These are phyloP conservation scores for Linnemannia elongata DNA, from an alignment of 192 early-diverging fungal species.

Conservation along the genomic window DNA sequence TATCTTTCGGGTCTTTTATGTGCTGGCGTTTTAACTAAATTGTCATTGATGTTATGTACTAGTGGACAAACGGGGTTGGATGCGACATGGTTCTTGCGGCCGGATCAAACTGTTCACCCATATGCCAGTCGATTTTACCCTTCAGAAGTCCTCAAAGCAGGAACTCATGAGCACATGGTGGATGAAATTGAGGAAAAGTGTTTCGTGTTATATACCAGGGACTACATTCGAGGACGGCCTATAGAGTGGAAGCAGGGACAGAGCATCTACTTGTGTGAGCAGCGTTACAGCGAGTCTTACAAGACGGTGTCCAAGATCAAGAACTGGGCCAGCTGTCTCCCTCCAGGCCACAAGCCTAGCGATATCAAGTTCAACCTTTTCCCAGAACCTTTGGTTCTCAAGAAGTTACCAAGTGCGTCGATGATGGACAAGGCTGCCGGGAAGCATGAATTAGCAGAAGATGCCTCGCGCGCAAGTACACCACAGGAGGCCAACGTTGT, in stretches of 20 bases:
- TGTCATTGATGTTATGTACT: neutral
- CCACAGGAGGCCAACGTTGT: conserved; percentile 24
- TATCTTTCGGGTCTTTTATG: neutral
- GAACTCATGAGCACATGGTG: conserved; percentile 64
- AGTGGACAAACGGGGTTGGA: conserved; percentile 60
- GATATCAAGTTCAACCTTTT: conserved; percentile 56
- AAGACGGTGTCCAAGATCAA: conserved; percentile 74
- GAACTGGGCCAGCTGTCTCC: conserved; percentile 70
- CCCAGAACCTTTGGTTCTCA: conserved; percentile 40
- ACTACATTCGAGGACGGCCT: conserved; percentile 69
- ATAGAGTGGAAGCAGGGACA: conserved; percentile 61
- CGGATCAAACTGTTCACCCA: conserved; percentile 76
- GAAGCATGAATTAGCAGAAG: conserved; percentile 31
- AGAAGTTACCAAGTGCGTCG: conserved; percentile 49
- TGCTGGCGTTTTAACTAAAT: neutral
- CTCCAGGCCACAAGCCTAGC: conserved; percentile 57
- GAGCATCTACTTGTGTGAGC: conserved; percentile 75
- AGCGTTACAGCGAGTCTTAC: conserved; percentile 69
- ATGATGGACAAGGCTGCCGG: conserved; percentile 54
- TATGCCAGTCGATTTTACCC: conserved; percentile 69
- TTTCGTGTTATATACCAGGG: conserved; percentile 70
- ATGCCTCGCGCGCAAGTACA: conserved; percentile 35
- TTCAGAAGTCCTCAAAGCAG: conserved; percentile 77
- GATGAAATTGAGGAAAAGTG: conserved; percentile 72
- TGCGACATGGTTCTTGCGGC: conserved; percentile 73